Percentiles rank a stretch among this genome's conserved stretches.
phyloP scores from a whole-genome alignment of 352 stramenopile genomes.

The Phytophthora hybrid region DNA sequence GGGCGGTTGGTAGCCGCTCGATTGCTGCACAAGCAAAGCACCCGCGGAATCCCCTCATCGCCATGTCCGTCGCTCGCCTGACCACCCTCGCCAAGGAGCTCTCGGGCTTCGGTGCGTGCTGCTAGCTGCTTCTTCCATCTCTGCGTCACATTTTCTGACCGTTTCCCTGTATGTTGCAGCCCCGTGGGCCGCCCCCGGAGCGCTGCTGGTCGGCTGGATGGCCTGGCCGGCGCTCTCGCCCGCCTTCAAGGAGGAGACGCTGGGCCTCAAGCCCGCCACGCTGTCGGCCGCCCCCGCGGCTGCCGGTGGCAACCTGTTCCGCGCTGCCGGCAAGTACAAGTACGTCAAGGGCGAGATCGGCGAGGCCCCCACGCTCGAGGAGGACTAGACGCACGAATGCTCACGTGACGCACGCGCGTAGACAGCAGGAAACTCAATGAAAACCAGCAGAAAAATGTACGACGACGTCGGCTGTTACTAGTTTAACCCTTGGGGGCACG shows the following conservation, averaged over 20 bases:
- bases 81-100: conserved; percentile 65
- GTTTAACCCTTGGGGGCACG: background rate
- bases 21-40: conserved; percentile 5
- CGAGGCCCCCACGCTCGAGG: conserved; percentile 75
- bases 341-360: conserved; percentile 78
- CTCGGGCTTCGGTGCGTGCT: conserved; percentile 53
- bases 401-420: too few relatives aligned
- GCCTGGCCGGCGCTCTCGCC: conserved; percentile 76
- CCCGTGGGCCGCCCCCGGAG: conserved; percentile 62
- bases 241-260: conserved; percentile 77
- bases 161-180: conserved; percentile 26
- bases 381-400: conserved; percentile 46
- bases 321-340: conserved; percentile 79
- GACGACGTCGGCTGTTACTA: conserved; percentile 12
- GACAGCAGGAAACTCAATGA: background rate
- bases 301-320: conserved; percentile 46
- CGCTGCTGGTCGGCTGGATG: conserved; percentile 68
- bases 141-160: background rate
- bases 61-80: conserved; percentile 45
- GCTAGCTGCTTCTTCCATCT: background rate
- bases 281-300: conserved; percentile 38
- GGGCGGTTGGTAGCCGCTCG: conserved; percentile 5
- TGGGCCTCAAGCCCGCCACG: conserved; percentile 58
- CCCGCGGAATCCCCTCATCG: conserved; percentile 19
- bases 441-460: conserved; percentile 33